Evolutionary conservation across 345 rosid genomes (phyloP), one percentile per base, ranked within the genome.

Genomic region (Excoecaria agallocha): DNA sequence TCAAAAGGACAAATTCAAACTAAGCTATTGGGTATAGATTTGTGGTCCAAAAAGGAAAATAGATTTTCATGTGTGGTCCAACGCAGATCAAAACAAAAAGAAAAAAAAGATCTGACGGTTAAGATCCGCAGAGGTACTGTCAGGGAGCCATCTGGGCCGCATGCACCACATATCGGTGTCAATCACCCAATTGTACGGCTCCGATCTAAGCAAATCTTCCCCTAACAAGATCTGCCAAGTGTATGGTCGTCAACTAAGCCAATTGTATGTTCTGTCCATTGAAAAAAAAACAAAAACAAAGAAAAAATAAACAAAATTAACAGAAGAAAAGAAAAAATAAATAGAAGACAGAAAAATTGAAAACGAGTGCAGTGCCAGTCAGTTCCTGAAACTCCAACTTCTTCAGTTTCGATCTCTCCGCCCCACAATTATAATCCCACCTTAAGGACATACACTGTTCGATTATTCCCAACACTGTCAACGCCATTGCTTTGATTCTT

Each of bases 371-470:
- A 15, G 22, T 2, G 0, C 11, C 12, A 12, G 1, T 19, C 35
- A 22, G 52, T 12, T 22, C 16, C 84, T 75, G 83, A 64, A 72
- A 74, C 82, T 80, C 69, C 83, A 82, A 62, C 80, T 49, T 54
- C 74, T 16, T 2, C 50, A 8, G 38, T 64, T 85, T 82, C 74
- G 84, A 39, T 66, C 56, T 80, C 37, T 84, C 85, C 87, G 79
- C 74, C 13, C 13, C 1, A 4, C 24, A 58, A 54, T n/a, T 65
- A 56, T 12, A 25, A 41, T 25, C 41, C 17, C 43, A 7, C 39
- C 37, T 66, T 41, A 11, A 43, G 73, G 48, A 69, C 55, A 19
- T 7, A 37, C 20, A 22, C 52, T 25, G 69, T 66, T 46, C 22
- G 0, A 48, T 65, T 6, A 67, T 56, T 22, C 17, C 16, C 16